Conservation (phyloP, 1,139 yeast species). For the Candida labiduridarum region DNA sequence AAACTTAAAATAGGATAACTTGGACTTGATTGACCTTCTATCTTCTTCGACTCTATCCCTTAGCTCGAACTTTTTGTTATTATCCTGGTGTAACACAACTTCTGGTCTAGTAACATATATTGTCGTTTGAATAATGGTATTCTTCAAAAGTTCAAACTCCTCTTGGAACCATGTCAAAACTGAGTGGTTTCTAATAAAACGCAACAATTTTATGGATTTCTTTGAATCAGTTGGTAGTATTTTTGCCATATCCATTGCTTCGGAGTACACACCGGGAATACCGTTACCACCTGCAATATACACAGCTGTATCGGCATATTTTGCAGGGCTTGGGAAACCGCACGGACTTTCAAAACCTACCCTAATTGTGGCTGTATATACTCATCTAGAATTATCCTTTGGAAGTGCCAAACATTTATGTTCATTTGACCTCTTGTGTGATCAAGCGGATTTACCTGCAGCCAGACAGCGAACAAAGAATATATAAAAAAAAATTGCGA, state of each 20-base stretch:
- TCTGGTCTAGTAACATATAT: constrained; percentile 35
- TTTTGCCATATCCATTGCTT: constrained; percentile 30
- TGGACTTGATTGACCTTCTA: constrained; percentile 18
- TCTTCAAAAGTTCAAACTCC: constrained; percentile 28
- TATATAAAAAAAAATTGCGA: not conserved
- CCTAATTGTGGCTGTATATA: constrained; percentile 24
- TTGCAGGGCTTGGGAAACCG: constrained; percentile 35
- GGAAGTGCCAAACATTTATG: too few species aligned
- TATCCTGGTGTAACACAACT: constrained; percentile 10
- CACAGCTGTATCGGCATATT: constrained; percentile 31
- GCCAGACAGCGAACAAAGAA: too few species aligned
- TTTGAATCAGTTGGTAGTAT: constrained; percentile 20
- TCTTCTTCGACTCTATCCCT: not conserved
- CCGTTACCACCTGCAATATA: constrained; percentile 50
- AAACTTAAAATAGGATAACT: constrained; percentile 32
- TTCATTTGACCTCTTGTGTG: too few species aligned
- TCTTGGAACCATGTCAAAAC: constrained; percentile 36
- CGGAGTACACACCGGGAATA: constrained; percentile 47
- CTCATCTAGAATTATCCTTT: too few species aligned
- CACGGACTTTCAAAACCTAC: constrained; percentile 47
- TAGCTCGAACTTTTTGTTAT: not conserved
- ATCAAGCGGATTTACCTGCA: too few species aligned
- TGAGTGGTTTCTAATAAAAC: constrained; percentile 37
- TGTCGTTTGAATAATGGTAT: constrained; percentile 26
- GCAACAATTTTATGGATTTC: constrained; percentile 29